A percentile compares a stretch with the other conserved stretches of the same genome.
These are phyloP conservation scores for Venturia effusa DNA, from an alignment of 2,329 filamentous ascomycete species.

Conservation along the genomic window DNA sequence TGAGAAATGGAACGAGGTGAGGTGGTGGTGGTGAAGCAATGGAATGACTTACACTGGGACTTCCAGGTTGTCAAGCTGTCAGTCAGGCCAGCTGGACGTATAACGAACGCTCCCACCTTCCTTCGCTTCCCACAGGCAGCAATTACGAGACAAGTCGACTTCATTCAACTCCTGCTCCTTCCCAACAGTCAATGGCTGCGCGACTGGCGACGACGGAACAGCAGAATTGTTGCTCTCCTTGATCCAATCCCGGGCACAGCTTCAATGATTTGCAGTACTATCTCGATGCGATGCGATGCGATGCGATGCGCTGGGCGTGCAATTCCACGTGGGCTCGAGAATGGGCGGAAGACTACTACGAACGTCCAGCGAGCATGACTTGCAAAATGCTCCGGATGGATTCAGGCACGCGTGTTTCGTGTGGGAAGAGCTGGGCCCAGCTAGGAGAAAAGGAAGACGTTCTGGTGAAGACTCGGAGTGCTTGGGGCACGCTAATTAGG, in stretches of 20 bases:
- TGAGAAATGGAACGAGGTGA: background rate
- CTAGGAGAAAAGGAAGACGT: background rate
- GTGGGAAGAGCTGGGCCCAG: slow-evolving; percentile 1
- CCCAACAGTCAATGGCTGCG: no score
- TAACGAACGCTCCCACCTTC: background rate
- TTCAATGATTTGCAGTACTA: background rate
- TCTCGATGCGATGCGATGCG: background rate
- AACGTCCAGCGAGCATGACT: background rate
- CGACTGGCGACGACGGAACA: background rate
- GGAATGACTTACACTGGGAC: no score
- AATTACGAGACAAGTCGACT: background rate
- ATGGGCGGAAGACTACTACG: background rate
- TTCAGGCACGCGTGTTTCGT: background rate
- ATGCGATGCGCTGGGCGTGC: background rate
- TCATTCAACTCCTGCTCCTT: background rate
- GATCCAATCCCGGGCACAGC: background rate
- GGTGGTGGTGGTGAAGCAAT: no score
- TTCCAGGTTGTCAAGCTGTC: background rate
- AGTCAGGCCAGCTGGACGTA: background rate
- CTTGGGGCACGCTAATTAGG: slow-evolving; percentile 8
- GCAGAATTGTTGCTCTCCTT: background rate
- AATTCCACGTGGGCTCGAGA: background rate
- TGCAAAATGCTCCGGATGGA: background rate
- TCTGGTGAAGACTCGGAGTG: slow-evolving; percentile 7
- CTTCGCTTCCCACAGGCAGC: background rate